Evolutionary conservation across 2,329 filamentous ascomycete genomes (phyloP), one percentile per base, ranked within the genome.

Genomic region (Leptoxyphium fumago): DNA sequence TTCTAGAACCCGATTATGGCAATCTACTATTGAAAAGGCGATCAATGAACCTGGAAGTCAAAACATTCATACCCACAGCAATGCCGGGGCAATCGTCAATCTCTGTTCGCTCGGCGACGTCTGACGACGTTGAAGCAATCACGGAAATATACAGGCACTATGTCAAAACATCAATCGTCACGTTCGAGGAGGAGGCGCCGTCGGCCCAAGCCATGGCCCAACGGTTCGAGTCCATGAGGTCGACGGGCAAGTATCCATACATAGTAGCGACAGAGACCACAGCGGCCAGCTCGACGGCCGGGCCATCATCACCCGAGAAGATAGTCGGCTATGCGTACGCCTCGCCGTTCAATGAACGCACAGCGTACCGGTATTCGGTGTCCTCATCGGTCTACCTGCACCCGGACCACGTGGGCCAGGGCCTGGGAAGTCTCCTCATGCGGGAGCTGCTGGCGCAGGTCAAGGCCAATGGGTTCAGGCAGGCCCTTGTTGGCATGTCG

Each of bases 311-410:
- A 17, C 17, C 7, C 26, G 26, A 41, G 26, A 36, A 13, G 13
- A 43, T 46, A 14, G 43, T 43, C 26, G 48, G 45, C 14, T 48
- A 49, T 40, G 51, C 51, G 10, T 52, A 52, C 17, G 48, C 45
- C 18, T 38, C 46, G 34, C 43, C 40, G 2, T 53, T 43, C 43
- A 44, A 47, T 26, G 46, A 50, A 29, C 51, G 51, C 14, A 41
- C 46, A 9, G 51, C 45, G 26, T 52, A 49, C 30, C 41, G 43
- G 28, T 46, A 46, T 21, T 43, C 50, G 14, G 46, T 45, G 14
- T 50, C 50, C 38, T 26, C 44, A 38, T 44, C 45, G 10, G 45
- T 53, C 17, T 52, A 53, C 42, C 18, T 53, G 11, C 43, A 50
- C 29, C 46, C 48, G 7, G 50, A 49, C 11, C 41, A 46, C 15